Evolutionary conservation across 1,139 yeast genomes (phyloP), one percentile per base, ranked within the genome.

Genomic region (Kodamaea arcana): DNA sequence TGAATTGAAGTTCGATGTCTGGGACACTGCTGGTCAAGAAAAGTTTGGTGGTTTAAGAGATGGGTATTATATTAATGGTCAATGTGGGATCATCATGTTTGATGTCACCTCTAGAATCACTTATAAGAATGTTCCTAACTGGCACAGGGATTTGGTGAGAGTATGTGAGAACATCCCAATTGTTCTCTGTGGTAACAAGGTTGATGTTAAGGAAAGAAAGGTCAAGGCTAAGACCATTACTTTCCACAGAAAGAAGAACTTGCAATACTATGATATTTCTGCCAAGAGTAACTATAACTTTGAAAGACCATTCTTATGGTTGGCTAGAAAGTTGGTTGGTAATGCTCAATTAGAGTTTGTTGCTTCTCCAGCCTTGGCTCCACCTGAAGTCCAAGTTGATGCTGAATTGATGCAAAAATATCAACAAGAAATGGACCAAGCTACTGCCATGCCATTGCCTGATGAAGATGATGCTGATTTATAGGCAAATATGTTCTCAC

Each of bases 21-120:
- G 99, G 99, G 99, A 94, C 69, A 94, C 98, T 44, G 99, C 99
- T 41, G 99, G 98, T 48, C 99, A 94, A 76, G 99, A 94, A 75
- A 94, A 94, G 74, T 92, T 94, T 56, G 99, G 99, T 68, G 98
- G 99, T 57, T 78, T 94, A 61, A 90, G 98, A 79, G 98, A 92
- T 61, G 99, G 98, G 62, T 92, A 94, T 78, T 92, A 94, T 73
- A 92, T 94, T 66, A 90, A 92, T 66, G 99, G 98, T 61, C 97
- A 94, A 74, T 94, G 98, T 79, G 99, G 97, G 74, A 92, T 94
- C 73, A 94, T 94, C 69, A 94, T 94, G 99, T 94, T 94, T 64
- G 99, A 94, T 71, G 98, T 94, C 47, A 94, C 99, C 45, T 88
- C 97, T 37, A 88, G 98, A 79, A 92, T 94, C 73, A 94, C 98